These are phyloP conservation scores for Thermothielavioides terrestris DNA, from an alignment of 495 filamentous ascomycete species.

Conservation along the genomic window DNA sequence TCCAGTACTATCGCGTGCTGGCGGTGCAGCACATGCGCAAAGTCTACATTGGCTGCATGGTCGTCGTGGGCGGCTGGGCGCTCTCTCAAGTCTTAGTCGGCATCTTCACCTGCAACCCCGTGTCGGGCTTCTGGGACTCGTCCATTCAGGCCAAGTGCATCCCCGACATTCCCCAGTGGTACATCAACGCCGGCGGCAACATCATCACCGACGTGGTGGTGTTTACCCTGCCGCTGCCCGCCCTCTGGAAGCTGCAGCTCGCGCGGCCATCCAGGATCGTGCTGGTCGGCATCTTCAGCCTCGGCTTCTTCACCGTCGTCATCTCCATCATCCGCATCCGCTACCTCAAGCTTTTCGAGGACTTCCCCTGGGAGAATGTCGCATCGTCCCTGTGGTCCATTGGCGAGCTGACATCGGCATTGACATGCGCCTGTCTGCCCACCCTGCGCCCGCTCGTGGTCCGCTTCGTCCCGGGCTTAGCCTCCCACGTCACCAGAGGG, in stretches of 20 bases:
- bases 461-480: constrained; percentile 22
- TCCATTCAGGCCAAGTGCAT: constrained; percentile 16
- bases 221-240: constrained; percentile 27
- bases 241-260: constrained; percentile 34
- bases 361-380: constrained; percentile 44
- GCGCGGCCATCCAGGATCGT: constrained; percentile 23
- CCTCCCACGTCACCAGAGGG: neutral
- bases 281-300: constrained; percentile 30
- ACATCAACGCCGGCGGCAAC: constrained; percentile 31
- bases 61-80: constrained; percentile 25
- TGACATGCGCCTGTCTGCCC: constrained; percentile 46
- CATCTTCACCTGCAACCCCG: constrained; percentile 25
- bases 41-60: constrained; percentile 19
- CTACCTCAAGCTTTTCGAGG: constrained; percentile 31
- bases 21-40: constrained; percentile 19
- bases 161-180: constrained; percentile 23
- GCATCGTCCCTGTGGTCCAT: constrained; percentile 46
- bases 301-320: constrained; percentile 40
- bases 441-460: constrained; percentile 39
- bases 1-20: constrained; percentile 31
- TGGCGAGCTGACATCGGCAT: constrained; percentile 44
- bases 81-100: constrained; percentile 21
- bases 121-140: constrained; percentile 24
- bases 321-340: constrained; percentile 44
- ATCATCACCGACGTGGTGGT: constrained; percentile 34